Percentiles rank a stretch among this genome's conserved stretches.
Evolutionary conservation across 2,329 filamentous ascomycete genomes (phyloP).

Genomic region (Rhynchosporium graminicola): DNA sequence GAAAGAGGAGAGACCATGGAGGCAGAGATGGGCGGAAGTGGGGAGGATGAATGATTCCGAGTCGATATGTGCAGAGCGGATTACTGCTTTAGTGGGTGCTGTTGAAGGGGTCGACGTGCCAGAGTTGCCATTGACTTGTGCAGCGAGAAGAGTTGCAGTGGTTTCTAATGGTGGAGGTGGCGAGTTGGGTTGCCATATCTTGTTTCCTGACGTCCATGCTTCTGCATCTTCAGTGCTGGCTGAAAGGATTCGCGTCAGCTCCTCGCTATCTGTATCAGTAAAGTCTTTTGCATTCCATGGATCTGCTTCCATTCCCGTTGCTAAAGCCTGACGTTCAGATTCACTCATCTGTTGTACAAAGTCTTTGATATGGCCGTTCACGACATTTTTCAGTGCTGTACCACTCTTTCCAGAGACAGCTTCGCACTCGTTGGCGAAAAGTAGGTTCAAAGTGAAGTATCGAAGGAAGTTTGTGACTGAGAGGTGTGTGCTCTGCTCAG

Average conservation of each 20-base stretch:
- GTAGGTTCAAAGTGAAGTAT: conserved; percentile 79
- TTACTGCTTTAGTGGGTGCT: conserved; percentile 56
- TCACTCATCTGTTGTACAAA: conserved; percentile 74
- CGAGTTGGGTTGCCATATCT: conserved; percentile 54
- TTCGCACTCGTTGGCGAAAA: conserved; percentile 86
- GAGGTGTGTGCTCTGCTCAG: conserved; percentile 70
- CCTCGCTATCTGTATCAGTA: conserved; percentile 56
- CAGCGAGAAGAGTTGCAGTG: conserved; percentile 15
- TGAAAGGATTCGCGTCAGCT: conserved; percentile 66
- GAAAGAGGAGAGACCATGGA: conserved; percentile 80
- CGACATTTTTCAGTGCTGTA: conserved; percentile 72
- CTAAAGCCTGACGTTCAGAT: conserved; percentile 71
- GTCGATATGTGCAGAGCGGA: conserved; percentile 75
- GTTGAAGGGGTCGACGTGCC: conserved; percentile 29
- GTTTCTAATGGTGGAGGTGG: conserved; percentile 25
- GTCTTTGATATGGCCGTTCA: conserved; percentile 79
- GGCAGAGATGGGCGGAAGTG: conserved; percentile 76
- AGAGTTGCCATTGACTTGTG: conserved; percentile 45
- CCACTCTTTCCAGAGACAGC: conserved; percentile 79
- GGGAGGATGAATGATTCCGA: conserved; percentile 84
- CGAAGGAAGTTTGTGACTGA: conserved; percentile 71
- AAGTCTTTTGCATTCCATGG: conserved; percentile 81
- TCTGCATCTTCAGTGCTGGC: conserved; percentile 70
- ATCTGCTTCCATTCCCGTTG: conserved; percentile 76
- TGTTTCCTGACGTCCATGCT: conserved; percentile 58